These are phyloP conservation scores for Microstegium vimineum DNA, from an alignment of 176 grass and related monocot species.

Conservation along the genomic window DNA sequence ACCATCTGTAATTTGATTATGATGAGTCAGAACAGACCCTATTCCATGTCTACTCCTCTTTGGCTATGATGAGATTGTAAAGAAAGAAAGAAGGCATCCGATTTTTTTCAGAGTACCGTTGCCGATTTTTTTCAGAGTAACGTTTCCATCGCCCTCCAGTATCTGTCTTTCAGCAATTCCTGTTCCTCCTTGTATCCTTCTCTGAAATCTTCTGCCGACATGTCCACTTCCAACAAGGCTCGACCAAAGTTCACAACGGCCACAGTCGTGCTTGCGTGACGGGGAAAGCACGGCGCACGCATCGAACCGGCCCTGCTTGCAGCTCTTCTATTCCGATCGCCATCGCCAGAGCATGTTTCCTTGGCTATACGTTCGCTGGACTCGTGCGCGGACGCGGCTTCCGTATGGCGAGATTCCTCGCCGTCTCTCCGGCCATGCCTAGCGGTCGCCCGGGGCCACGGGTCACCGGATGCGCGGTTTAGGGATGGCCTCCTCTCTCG, in stretches of 20 bases:
- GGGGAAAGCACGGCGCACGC: slow-evolving; percentile 2
- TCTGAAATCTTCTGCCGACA: not conserved
- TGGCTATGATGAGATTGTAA: slow-evolving; percentile 11
- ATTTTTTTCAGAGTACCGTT: not conserved
- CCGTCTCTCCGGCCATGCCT: slow-evolving; percentile 13
- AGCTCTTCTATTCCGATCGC: not conserved
- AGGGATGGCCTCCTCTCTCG: not conserved
- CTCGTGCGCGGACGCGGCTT: not conserved
- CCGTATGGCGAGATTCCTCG: slow-evolving; percentile 36
- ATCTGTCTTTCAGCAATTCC: not conserved
- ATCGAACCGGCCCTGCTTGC: not conserved
- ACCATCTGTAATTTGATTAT: slow-evolving; percentile 19
- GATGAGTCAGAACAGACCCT: not conserved
- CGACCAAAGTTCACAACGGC: not conserved
- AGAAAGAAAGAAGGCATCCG: slow-evolving; percentile 13
- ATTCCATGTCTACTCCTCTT: not conserved
- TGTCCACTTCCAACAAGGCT: not conserved
- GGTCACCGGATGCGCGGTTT: not conserved
- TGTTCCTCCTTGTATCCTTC: not conserved
- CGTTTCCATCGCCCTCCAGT: not conserved
- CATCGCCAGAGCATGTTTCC: not conserved
- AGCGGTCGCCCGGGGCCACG: not conserved
- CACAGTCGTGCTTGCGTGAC: not conserved
- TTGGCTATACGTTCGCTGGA: not conserved
- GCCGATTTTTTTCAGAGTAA: no score